Evolutionary conservation across 495 filamentous ascomycete genomes (phyloP).

Genomic region (Penicillium longicatenatum): DNA sequence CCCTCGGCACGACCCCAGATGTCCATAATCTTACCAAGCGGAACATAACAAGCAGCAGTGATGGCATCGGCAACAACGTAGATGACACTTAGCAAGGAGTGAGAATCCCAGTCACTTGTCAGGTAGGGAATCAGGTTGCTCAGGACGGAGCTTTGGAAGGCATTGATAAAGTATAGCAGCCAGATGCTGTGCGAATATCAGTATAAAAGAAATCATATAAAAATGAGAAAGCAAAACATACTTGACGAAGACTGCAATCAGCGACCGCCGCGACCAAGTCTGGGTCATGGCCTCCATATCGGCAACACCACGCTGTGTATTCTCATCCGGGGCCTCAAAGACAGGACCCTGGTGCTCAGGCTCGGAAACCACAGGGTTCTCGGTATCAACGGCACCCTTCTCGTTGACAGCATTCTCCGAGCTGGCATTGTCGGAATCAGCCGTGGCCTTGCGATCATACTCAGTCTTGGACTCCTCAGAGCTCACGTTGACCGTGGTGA

Average conservation of each 20-base stretch:
- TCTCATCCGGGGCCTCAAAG: constrained; percentile 13
- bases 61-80: constrained; percentile 53
- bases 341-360: neutral
- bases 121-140: constrained; percentile 35
- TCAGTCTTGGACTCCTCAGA: neutral
- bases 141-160: constrained; percentile 39
- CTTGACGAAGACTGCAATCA: constrained; percentile 44
- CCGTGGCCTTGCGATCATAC: neutral
- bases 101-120: constrained; percentile 55
- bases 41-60: constrained; percentile 45
- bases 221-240: constrained; percentile 19
- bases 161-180: constrained; percentile 50
- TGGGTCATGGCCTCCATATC: constrained; percentile 46
- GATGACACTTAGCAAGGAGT: constrained; percentile 60
- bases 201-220: neutral
- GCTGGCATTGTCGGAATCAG: neutral
- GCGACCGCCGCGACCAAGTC: constrained; percentile 41
- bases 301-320: constrained; percentile 44
- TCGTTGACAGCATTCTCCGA: constrained; percentile 1
- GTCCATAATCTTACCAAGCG: constrained; percentile 69
- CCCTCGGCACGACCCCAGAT: constrained; percentile 61
- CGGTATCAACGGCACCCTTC: neutral
- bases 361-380: neutral
- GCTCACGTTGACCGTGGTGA: constrained; percentile 4
- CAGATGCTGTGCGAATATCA: constrained; percentile 39